A percentile compares a stretch with the other conserved stretches of the same genome.
phyloP scores from a whole-genome alignment of 2,329 filamentous ascomycete species.

The Xylariales sp. region DNA sequence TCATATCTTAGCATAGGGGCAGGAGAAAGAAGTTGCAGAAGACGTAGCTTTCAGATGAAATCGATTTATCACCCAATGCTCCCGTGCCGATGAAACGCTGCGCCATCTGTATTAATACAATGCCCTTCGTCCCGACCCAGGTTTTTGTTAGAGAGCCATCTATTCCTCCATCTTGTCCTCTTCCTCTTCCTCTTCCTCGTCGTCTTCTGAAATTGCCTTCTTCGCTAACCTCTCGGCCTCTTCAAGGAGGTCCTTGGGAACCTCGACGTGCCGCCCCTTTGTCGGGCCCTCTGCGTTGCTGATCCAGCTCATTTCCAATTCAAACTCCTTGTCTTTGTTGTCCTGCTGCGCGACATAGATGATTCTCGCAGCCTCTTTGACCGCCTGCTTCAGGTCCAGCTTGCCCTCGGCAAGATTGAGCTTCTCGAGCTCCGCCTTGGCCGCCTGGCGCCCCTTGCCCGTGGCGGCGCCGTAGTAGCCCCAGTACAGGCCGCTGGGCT shows the following conservation, averaged over 20 bases:
- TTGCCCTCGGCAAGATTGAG: conserved; percentile 83
- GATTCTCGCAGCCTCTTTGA: conserved; percentile 96
- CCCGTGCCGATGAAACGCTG: conserved; percentile 34
- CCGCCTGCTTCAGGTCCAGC: conserved; percentile 84
- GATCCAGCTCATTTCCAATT: conserved; percentile 99
- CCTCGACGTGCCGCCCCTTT: conserved; percentile 91
- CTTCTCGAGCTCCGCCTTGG: conserved; percentile 99
- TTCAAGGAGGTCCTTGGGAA: conserved; percentile 88
- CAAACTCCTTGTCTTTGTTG: conserved; percentile 99
- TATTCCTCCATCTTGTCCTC: conserved; percentile 93
- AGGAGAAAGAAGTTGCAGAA: conserved; percentile 19
- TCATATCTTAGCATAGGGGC: conserved; percentile 26
- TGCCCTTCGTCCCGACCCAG: conserved; percentile 22
- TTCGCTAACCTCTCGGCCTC: conserved; percentile 94
- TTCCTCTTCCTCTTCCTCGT: conserved; percentile 86
- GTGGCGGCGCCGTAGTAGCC: conserved; percentile 98
- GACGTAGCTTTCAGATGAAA: conserved; percentile 40
- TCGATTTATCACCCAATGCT: conserved; percentile 41
- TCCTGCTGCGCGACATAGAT: conserved; percentile 98
- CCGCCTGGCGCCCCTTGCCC: conserved; percentile 94
- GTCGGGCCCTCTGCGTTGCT: conserved; percentile 86
- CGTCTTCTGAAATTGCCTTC: conserved; percentile 87
- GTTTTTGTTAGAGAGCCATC: conserved; percentile 38
- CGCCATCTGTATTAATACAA: conserved; percentile 42
- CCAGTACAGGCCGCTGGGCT: conserved; percentile 97